phyloP scores from a whole-genome alignment of 129 eudicot species.

The Flaveria robusta region DNA sequence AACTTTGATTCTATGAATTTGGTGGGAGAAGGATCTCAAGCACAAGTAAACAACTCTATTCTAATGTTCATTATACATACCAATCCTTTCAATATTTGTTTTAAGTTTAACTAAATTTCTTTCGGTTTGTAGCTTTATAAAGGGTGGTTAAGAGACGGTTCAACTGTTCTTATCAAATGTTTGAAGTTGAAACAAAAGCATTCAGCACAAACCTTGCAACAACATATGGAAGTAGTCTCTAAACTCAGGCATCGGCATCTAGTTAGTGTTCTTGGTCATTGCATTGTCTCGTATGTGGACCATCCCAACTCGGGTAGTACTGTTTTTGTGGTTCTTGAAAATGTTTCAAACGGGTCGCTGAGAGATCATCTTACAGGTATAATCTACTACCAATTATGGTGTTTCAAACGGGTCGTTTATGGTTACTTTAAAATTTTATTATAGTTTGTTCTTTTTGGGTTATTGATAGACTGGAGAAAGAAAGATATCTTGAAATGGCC shows the following conservation, averaged over 20 bases:
- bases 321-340: constrained; percentile 77
- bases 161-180: constrained; percentile 70
- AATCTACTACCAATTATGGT: background rate
- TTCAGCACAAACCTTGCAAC: constrained; percentile 66
- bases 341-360: constrained; percentile 67
- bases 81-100: background rate
- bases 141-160: constrained; percentile 81
- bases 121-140: constrained; percentile 52
- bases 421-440: background rate
- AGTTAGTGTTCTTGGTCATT: constrained; percentile 92
- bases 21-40: constrained; percentile 84
- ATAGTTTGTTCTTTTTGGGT: background rate
- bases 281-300: constrained; percentile 68
- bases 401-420: background rate
- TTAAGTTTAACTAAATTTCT: background rate
- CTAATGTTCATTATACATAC: background rate
- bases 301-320: constrained; percentile 72
- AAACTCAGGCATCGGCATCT: constrained; percentile 81
- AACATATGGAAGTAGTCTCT: constrained; percentile 84
- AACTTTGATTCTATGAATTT: constrained; percentile 73
- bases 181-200: constrained; percentile 75
- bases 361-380: constrained; percentile 85
- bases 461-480: constrained; percentile 68
- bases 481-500: constrained; percentile 87
- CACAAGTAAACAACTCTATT: constrained; percentile 50